Evolutionary conservation across 345 rosid species (phyloP).

Genomic region (thale cress (Arabidopsis thaliana)): DNA sequence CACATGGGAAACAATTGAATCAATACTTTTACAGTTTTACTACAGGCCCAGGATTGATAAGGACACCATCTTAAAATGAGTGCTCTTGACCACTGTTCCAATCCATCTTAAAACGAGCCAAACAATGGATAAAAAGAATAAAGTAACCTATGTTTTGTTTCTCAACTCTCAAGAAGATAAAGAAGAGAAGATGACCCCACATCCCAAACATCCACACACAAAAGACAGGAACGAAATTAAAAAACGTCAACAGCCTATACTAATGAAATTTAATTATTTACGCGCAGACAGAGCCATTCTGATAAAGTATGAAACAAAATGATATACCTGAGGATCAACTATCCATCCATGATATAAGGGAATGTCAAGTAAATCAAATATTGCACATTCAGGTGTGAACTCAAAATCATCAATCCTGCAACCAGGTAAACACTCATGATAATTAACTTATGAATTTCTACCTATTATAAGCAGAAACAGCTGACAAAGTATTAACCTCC

Average conservation of each 20-base stretch:
- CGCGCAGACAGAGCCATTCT: neutral
- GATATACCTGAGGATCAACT: conserved; percentile 90
- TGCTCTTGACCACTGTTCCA: conserved; percentile 22
- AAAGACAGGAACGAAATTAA: neutral
- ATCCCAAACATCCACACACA: conserved; percentile 24
- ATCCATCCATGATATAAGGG: conserved; percentile 99
- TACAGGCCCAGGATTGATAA: neutral
- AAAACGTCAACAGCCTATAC: neutral
- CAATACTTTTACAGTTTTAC: conserved; percentile 17
- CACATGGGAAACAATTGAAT: conserved; percentile 18
- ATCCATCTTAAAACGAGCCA: conserved; percentile 26
- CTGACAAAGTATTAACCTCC: conserved; percentile 60
- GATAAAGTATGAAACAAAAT: conserved; percentile 5
- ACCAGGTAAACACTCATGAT: conserved; percentile 19
- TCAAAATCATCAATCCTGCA: conserved; percentile 98
- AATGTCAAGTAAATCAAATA: conserved; percentile 96
- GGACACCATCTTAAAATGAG: conserved; percentile 9
- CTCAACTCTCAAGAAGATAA: conserved; percentile 13
- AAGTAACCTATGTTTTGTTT: conserved; percentile 21
- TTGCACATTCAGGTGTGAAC: conserved; percentile 95
- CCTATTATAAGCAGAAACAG: neutral
- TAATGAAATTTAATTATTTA: neutral
- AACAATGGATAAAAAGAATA: conserved; percentile 12
- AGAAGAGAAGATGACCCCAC: conserved; percentile 17
- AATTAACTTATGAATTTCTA: neutral